Percentiles rank a stretch among this genome's conserved stretches.
Evolutionary conservation across 2,329 filamentous ascomycete genomes (phyloP).

Genomic region (Coleophoma cylindrospora): DNA sequence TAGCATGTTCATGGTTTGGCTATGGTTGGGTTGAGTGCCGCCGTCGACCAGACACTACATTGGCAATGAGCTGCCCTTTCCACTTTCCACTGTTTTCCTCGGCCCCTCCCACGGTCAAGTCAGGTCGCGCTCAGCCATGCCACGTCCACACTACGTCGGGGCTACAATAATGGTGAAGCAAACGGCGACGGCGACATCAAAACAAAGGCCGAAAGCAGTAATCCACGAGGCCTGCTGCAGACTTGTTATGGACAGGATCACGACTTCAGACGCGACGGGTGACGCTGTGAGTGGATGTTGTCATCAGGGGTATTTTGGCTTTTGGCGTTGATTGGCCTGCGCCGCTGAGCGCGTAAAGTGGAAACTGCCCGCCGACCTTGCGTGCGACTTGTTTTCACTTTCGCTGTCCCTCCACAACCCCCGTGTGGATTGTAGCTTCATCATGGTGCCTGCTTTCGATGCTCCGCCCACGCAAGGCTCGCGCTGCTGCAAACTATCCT

Average conservation of each 20-base stretch:
- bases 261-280: constrained; percentile 16
- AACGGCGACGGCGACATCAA: constrained; percentile 19
- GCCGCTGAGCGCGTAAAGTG: constrained; percentile 25
- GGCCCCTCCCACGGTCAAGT: constrained; percentile 8
- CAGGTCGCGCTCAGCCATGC: constrained; percentile 17
- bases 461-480: too few species aligned
- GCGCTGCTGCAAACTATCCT: too few species aligned
- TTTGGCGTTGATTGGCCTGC: constrained; percentile 13
- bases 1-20: too few species aligned
- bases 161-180: too few species aligned
- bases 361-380: not conserved
- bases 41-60: too few species aligned
- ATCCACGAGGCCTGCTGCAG: constrained; percentile 9
- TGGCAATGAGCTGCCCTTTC: too few species aligned
- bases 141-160: not conserved
- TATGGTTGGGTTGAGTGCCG: too few species aligned
- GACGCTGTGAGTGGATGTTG: constrained; percentile 16
- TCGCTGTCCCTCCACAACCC: too few species aligned
- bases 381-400: too few species aligned
- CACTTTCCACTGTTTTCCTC: not conserved
- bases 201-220: constrained; percentile 22
- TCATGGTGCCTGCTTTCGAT: too few species aligned
- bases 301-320: constrained; percentile 8
- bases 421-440: too few species aligned
- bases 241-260: constrained; percentile 21